Percentiles rank a stretch among this genome's conserved stretches.
These are phyloP conservation scores for Phtheirospermum japonicum DNA, from an alignment of 257 asterid species.

Conservation along the genomic window DNA sequence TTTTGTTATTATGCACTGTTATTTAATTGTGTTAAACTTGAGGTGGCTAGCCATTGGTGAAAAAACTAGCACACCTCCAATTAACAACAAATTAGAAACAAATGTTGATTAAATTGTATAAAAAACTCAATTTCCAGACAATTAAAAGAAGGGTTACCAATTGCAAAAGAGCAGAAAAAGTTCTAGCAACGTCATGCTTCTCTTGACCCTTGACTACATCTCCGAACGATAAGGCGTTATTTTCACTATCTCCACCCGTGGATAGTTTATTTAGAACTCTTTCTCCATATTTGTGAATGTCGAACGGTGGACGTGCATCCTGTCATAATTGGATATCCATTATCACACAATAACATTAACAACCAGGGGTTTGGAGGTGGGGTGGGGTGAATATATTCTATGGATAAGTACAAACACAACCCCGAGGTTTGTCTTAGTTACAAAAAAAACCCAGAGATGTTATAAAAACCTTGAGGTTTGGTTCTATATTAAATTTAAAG, in stretches of 20 bases:
- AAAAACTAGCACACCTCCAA: no score
- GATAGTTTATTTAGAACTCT: slow-evolving; percentile 62
- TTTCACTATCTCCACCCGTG: slow-evolving; percentile 34
- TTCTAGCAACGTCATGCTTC: slow-evolving; percentile 90
- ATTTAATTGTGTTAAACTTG: no score
- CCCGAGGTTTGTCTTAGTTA: no score
- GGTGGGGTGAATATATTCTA: neutral
- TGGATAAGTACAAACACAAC: no score
- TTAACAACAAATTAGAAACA: neutral
- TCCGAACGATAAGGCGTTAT: slow-evolving; percentile 47
- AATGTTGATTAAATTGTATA: neutral
- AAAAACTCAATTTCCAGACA: neutral
- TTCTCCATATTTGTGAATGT: slow-evolving; percentile 84
- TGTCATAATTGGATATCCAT: slow-evolving; percentile 33
- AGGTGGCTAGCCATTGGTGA: no score
- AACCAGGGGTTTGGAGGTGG: no score
- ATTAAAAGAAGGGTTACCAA: slow-evolving; percentile 44
- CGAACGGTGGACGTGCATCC: slow-evolving; percentile 88
- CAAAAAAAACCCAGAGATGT: no score
- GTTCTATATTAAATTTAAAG: no score
- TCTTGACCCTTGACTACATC: slow-evolving; percentile 75
- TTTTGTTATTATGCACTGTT: no score
- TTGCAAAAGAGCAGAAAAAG: slow-evolving; percentile 96
- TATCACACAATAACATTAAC: slow-evolving; percentile 21
- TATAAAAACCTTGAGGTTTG: no score